phyloP scores from a whole-genome alignment of 2,329 filamentous ascomycete species.

The Botrytis galanthina region DNA sequence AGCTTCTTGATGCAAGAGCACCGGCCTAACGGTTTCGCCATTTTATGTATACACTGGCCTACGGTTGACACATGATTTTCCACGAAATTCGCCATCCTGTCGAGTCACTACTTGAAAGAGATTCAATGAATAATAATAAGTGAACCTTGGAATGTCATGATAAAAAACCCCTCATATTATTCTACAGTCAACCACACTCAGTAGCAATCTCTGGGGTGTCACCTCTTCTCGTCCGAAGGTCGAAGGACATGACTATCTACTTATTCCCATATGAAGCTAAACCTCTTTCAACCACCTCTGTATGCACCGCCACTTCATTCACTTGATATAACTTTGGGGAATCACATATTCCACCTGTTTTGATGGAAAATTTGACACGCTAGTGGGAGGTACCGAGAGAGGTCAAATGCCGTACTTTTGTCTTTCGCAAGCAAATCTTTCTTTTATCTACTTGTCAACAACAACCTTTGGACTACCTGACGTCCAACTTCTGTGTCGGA shows the following conservation, averaged over 20 bases:
- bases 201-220: not conserved
- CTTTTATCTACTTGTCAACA: not conserved
- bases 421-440: not conserved
- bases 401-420: not conserved
- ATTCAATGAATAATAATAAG: not conserved
- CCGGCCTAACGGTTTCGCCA: not conserved
- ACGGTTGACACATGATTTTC: not conserved
- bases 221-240: not conserved
- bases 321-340: not conserved
- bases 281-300: not conserved
- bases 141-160: not conserved
- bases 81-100: not conserved
- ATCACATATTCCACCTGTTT: not conserved
- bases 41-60: not conserved
- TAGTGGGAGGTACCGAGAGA: not conserved
- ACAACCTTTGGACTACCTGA: not conserved
- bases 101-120: not conserved
- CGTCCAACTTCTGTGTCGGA: too few relatives aligned
- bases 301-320: not conserved
- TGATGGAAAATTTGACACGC: not conserved
- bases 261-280: not conserved
- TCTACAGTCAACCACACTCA: not conserved
- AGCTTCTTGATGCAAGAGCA: not conserved
- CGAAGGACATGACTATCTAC: not conserved
- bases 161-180: not conserved